Percentiles rank a stretch among this genome's conserved stretches.
Conservation (phyloP, 352 stramenopile genomes). For the Phytophthora pseudosyringae region DNA sequence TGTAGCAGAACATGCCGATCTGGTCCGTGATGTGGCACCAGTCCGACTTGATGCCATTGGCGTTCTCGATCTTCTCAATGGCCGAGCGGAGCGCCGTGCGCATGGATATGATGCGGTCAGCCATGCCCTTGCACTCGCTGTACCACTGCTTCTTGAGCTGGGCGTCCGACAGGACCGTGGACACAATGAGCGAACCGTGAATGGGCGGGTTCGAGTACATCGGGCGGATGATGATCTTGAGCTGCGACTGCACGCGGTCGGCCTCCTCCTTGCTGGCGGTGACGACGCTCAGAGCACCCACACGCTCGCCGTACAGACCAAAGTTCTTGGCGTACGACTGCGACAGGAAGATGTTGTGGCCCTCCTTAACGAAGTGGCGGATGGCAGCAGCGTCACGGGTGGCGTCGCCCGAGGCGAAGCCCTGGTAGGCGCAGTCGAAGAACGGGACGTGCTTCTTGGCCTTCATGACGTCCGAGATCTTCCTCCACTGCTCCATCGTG, state of each 20-base stretch:
- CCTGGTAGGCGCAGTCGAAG: slow-evolving; percentile 99
- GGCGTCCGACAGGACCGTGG: slow-evolving; percentile 94
- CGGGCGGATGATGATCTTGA: slow-evolving; percentile 99
- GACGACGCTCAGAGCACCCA: slow-evolving; percentile 97
- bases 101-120: slow-evolving; percentile 96
- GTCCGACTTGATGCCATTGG: slow-evolving; percentile 83
- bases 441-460: slow-evolving; percentile 96
- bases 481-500: slow-evolving; percentile 97
- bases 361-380: slow-evolving; percentile 98
- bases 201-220: slow-evolving; percentile 99
- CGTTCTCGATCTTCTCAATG: slow-evolving; percentile 83
- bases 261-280: slow-evolving; percentile 95
- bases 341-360: slow-evolving; percentile 96
- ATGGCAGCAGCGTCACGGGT: slow-evolving; percentile 95
- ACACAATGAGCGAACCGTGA: slow-evolving; percentile 98
- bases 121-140: slow-evolving; percentile 96
- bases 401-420: slow-evolving; percentile 98
- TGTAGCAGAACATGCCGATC: slow-evolving; percentile 99
- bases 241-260: slow-evolving; percentile 95
- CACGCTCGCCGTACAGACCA: slow-evolving; percentile 99
- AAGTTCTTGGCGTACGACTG: slow-evolving; percentile 99
- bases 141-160: slow-evolving; percentile 94
- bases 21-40: slow-evolving; percentile 99
- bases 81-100: slow-evolving; percentile 81
- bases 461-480: slow-evolving; percentile 97